Conservation (phyloP, 768 basidiomycete genomes). For the Suillus subaureus region DNA sequence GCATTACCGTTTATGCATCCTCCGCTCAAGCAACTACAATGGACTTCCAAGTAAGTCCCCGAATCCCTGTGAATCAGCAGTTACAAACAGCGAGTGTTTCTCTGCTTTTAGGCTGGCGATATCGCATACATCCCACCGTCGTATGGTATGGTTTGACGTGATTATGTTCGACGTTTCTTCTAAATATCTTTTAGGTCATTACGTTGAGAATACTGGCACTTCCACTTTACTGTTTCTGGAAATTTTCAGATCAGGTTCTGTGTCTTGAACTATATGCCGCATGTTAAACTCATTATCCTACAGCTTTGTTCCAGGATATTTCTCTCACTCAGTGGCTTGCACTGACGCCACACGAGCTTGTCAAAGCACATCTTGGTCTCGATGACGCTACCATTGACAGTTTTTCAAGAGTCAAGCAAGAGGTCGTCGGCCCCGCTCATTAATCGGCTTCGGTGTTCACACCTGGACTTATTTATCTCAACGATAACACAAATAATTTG, state of each 20-base stretch:
- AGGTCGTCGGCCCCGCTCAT: conserved; percentile 41
- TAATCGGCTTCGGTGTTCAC: background rate
- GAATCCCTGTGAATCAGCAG: background rate
- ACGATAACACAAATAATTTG: conserved; percentile 5
- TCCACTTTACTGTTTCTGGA: conserved; percentile 60
- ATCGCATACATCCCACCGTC: conserved; percentile 27
- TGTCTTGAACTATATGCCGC: conserved; percentile 7
- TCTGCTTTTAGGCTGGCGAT: conserved; percentile 32
- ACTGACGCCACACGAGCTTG: conserved; percentile 56
- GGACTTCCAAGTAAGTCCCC: conserved; percentile 43
- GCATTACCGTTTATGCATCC: conserved; percentile 46
- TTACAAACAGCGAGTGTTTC: background rate
- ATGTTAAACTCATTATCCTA: background rate
- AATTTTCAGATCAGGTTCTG: conserved; percentile 56
- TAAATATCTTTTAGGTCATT: conserved; percentile 48
- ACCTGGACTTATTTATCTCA: background rate
- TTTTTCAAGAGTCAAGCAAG: conserved; percentile 53
- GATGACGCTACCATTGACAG: conserved; percentile 51
- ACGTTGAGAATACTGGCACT: conserved; percentile 68
- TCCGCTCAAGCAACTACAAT: conserved; percentile 42
- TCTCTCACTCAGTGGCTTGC: conserved; percentile 66
- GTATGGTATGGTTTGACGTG: conserved; percentile 19
- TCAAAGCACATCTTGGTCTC: conserved; percentile 62
- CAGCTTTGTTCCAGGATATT: conserved; percentile 56
- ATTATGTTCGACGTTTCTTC: conserved; percentile 1